phyloP scores from a whole-genome alignment of 768 basidiomycete species.

The Podaxis carcinomalis region DNA sequence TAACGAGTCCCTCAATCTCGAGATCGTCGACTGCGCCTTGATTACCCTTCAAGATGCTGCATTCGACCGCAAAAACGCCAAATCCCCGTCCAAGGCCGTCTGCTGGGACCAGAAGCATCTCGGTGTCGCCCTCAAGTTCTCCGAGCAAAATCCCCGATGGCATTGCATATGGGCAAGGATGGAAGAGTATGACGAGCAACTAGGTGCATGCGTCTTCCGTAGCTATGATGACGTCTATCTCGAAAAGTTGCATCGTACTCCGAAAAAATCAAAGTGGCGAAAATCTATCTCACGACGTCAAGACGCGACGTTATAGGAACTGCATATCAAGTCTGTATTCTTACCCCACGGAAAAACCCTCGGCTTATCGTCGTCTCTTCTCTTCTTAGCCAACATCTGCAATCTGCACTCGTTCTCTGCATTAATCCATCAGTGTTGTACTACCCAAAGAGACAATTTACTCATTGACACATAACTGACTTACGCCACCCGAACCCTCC shows the following conservation, averaged over 20 bases:
- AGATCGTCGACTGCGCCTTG: slow-evolving; percentile 48
- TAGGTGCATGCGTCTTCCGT: slow-evolving; percentile 43
- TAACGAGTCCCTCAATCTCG: slow-evolving; percentile 30
- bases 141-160: slow-evolving; percentile 40
- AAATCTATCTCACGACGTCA: slow-evolving; percentile 8
- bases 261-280: slow-evolving; percentile 29
- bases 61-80: slow-evolving; percentile 35
- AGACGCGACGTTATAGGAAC: not conserved
- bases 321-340: not conserved
- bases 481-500: not conserved
- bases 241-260: slow-evolving; percentile 37
- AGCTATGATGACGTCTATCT: slow-evolving; percentile 61
- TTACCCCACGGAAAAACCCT: not conserved
- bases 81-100: slow-evolving; percentile 22
- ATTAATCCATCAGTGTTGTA: not conserved
- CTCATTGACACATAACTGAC: not conserved
- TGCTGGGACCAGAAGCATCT: slow-evolving; percentile 45
- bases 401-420: not conserved
- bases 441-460: not conserved
- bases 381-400: not conserved
- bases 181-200: slow-evolving; percentile 41
- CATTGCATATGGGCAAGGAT: slow-evolving; percentile 65
- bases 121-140: slow-evolving; percentile 52
- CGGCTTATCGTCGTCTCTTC: not conserved
- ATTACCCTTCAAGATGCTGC: slow-evolving; percentile 57